Conservation (phyloP, 73 alveolate genomes). For the Effrenium voratum region DNA sequence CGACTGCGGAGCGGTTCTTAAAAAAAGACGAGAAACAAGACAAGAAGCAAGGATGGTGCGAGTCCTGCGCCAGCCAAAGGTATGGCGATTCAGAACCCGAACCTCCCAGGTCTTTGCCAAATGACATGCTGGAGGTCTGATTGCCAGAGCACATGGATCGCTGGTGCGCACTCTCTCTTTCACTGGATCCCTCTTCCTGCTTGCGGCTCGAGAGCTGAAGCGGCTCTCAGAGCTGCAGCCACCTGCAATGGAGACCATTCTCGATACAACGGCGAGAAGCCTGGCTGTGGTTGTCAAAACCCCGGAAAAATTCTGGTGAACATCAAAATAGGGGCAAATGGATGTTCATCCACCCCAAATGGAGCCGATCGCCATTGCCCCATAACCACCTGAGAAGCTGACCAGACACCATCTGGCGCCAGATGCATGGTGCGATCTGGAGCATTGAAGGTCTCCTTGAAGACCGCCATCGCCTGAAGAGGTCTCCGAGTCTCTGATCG, state of each 20-base stretch:
- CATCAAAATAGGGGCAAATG: background rate
- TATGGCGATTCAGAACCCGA: conserved; percentile 52
- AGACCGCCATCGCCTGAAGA: conserved; percentile 73
- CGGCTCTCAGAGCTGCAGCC: conserved; percentile 55
- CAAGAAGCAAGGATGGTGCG: background rate
- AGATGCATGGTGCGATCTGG: conserved; percentile 74
- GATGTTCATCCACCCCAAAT: background rate
- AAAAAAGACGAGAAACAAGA: background rate
- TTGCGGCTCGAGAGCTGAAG: no score
- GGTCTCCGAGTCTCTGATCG: background rate
- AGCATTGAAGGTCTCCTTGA: conserved; percentile 78
- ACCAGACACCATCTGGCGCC: conserved; percentile 78
- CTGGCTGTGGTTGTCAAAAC: no score
- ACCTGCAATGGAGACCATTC: conserved; percentile 43
- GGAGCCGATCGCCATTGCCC: no score
- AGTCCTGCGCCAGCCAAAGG: conserved; percentile 90
- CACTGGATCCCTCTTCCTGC: background rate
- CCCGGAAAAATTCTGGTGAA: background rate
- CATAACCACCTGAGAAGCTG: conserved; percentile 25
- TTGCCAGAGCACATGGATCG: background rate
- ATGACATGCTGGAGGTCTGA: background rate
- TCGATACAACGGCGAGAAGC: no score
- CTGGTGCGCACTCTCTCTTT: background rate
- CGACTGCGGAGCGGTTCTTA: no score
- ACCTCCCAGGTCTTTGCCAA: background rate